Percentiles rank a stretch among this genome's conserved stretches.
Evolutionary conservation across 108 stramenopile genomes (phyloP).

Genomic region (Nitzschia sp.): DNA sequence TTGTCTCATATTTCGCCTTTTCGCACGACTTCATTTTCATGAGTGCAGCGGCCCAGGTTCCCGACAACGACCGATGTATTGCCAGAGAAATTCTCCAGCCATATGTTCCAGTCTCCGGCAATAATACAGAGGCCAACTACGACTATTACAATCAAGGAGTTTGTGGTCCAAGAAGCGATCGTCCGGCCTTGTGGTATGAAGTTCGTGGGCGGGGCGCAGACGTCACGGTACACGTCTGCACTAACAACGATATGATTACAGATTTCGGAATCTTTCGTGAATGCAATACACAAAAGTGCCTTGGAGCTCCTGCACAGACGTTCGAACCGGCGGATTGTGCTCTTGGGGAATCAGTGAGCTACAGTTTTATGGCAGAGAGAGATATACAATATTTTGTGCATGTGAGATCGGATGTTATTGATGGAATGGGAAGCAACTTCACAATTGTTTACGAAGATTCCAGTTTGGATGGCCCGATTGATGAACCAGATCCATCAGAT

Average conservation of each 20-base stretch:
- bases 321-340: constrained; percentile 11
- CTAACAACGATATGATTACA: constrained; percentile 37
- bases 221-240: constrained; percentile 39
- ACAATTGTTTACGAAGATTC: constrained; percentile 17
- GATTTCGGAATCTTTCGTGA: constrained; percentile 30
- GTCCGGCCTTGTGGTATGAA: constrained; percentile 36
- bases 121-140: constrained; percentile 28
- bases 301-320: constrained; percentile 23
- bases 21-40: background rate
- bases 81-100: constrained; percentile 11
- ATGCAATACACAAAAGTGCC: constrained; percentile 34
- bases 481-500: background rate
- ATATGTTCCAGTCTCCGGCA: constrained; percentile 22
- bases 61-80: constrained; percentile 36
- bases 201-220: constrained; percentile 28
- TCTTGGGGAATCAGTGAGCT: constrained; percentile 4
- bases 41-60: constrained; percentile 7
- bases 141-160: constrained; percentile 39
- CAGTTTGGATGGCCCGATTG: constrained; percentile 10
- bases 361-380: constrained; percentile 16
- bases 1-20: background rate
- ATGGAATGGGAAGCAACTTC: constrained; percentile 33
- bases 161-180: constrained; percentile 39
- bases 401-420: constrained; percentile 34
- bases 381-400: constrained; percentile 33